Evolutionary conservation across 495 filamentous ascomycete genomes (phyloP).

Genomic region (Talaromyces liani): DNA sequence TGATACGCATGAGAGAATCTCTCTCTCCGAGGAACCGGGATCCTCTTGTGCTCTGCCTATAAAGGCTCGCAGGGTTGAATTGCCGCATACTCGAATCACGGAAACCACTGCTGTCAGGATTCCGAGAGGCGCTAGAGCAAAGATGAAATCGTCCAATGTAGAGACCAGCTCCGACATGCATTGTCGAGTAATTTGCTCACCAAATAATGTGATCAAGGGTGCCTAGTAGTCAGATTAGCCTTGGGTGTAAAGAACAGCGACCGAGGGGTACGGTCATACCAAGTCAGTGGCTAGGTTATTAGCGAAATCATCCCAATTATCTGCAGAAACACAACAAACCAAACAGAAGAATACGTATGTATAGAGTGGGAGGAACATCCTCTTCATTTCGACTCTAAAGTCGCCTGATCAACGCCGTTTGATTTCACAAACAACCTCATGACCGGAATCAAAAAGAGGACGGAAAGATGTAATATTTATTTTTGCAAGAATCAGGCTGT

Average conservation of each 20-base stretch:
- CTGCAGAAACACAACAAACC: conserved; percentile 15
- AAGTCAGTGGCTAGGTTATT: conserved; percentile 46
- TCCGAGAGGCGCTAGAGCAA: conserved; percentile 47
- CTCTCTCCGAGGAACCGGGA: conserved; percentile 30
- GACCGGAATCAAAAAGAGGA: not conserved
- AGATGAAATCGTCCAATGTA: conserved; percentile 44
- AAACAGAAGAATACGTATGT: conserved; percentile 6
- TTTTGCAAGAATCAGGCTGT: not conserved
- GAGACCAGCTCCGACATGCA: conserved; percentile 47
- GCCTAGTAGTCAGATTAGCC: conserved; percentile 17
- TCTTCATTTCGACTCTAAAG: not conserved
- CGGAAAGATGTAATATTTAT: not conserved
- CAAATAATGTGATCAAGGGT: conserved; percentile 47
- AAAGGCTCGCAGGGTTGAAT: conserved; percentile 41
- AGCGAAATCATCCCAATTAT: conserved; percentile 42
- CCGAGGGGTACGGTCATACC: conserved; percentile 15
- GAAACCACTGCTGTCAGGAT: conserved; percentile 47
- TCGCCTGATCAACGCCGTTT: not conserved
- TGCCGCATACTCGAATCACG: conserved; percentile 46
- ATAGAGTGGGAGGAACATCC: not conserved
- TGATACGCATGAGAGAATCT: conserved; percentile 36
- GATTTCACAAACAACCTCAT: not conserved
- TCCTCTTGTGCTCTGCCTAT: conserved; percentile 44
- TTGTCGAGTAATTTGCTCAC: conserved; percentile 50
- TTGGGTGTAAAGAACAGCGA: too few relatives aligned